These are phyloP conservation scores for Phaffomyces thermotolerans DNA, from an alignment of 805 yeast genomes.

Conservation along the genomic window DNA sequence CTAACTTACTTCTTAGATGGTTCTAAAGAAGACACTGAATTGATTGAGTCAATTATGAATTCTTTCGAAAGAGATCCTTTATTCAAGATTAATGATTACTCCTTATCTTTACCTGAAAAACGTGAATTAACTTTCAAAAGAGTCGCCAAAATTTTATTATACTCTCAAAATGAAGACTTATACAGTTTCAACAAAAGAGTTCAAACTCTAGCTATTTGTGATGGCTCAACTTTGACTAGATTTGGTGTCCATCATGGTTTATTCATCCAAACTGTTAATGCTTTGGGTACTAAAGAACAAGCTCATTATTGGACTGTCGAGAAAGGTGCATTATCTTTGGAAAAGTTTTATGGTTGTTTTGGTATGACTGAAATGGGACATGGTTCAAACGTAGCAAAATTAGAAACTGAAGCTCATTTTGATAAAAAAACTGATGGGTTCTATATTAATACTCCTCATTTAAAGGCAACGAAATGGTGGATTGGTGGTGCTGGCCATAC, in stretches of 20 bases:
- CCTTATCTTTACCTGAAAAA: conserved; percentile 44
- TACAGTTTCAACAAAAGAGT: conserved; percentile 46
- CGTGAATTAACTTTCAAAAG: conserved; percentile 52
- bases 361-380: conserved; percentile 92
- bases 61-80: conserved; percentile 64
- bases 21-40: conserved; percentile 35
- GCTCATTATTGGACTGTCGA: conserved; percentile 71
- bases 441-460: conserved; percentile 74
- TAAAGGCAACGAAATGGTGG: conserved; percentile 98
- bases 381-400: conserved; percentile 87
- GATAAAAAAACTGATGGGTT: conserved; percentile 61
- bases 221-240: conserved; percentile 76
- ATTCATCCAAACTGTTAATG: conserved; percentile 70
- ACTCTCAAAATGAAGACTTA: conserved; percentile 37
- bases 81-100: conserved; percentile 45
- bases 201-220: conserved; percentile 52
- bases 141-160: conserved; percentile 39
- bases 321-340: conserved; percentile 50
- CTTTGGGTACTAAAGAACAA: conserved; percentile 83
- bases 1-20: conserved; percentile 51
- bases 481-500: conserved; percentile 97
- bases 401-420: conserved; percentile 83
- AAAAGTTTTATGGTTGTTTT: conserved; percentile 72
- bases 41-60: conserved; percentile 40
- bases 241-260: conserved; percentile 83